These are phyloP conservation scores for Botryosphaeria dothidea DNA, from an alignment of 2,329 filamentous ascomycete species.

Conservation along the genomic window DNA sequence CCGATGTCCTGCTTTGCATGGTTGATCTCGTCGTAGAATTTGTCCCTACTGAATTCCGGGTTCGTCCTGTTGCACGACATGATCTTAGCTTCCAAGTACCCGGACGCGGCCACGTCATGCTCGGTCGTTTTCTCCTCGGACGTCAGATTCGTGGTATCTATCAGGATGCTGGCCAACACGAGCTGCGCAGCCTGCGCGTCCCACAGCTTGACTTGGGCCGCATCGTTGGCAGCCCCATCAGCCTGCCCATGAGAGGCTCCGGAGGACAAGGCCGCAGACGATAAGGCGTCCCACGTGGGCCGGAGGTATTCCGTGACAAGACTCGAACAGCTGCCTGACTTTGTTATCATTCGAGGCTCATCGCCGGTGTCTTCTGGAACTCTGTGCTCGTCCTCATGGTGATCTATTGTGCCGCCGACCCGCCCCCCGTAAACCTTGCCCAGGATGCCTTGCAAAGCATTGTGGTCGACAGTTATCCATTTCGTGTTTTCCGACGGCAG, in stretches of 20 bases:
- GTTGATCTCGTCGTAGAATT: conserved; percentile 62
- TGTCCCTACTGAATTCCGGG: conserved; percentile 51
- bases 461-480: conserved; percentile 82
- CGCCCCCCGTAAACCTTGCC: conserved; percentile 52
- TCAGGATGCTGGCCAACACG: conserved; percentile 68
- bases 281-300: conserved; percentile 57
- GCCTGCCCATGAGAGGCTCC: conserved; percentile 42
- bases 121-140: conserved; percentile 62
- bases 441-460: conserved; percentile 66
- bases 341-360: conserved; percentile 63
- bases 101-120: conserved; percentile 60
- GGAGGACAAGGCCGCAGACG: conserved; percentile 43
- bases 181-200: conserved; percentile 66
- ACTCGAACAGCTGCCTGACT: conserved; percentile 72
- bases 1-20: conserved; percentile 69
- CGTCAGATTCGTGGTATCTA: conserved; percentile 70
- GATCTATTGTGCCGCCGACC: conserved; percentile 71
- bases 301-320: conserved; percentile 64
- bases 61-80: conserved; percentile 30
- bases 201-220: conserved; percentile 39
- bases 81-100: conserved; percentile 60
- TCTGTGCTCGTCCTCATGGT: conserved; percentile 71
- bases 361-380: conserved; percentile 51
- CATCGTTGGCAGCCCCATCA: conserved; percentile 37
- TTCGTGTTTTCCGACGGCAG: conserved; percentile 58